Percentiles rank a stretch among this genome's conserved stretches.
These are phyloP conservation scores for Closterium sp. DNA, from an alignment of 139 green algal genomes.

Conservation along the genomic window DNA sequence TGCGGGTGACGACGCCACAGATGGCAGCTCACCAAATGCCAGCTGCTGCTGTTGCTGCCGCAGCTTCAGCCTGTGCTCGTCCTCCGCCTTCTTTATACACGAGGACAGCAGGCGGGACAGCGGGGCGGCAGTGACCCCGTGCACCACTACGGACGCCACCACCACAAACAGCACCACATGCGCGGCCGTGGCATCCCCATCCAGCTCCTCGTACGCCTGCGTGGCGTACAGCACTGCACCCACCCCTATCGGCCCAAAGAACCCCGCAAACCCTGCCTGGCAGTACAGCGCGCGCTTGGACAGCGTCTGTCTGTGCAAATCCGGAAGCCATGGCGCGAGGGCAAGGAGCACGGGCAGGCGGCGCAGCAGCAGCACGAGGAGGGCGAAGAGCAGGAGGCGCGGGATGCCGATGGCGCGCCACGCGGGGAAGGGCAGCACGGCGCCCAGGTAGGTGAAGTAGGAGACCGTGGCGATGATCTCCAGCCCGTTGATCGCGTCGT, in stretches of 20 bases:
- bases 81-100: constrained; percentile 7
- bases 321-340: constrained; percentile 18
- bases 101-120: constrained; percentile 9
- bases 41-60: background rate
- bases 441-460: constrained; percentile 38
- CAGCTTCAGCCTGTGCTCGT: background rate
- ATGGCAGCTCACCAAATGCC: background rate
- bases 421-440: constrained; percentile 14
- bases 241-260: constrained; percentile 37
- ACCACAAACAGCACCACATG: constrained; percentile 40
- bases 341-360: constrained; percentile 25
- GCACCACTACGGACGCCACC: constrained; percentile 19
- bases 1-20: background rate
- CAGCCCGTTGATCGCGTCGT: constrained; percentile 38
- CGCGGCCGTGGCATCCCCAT: constrained; percentile 9
- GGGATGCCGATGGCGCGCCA: constrained; percentile 19
- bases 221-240: constrained; percentile 32
- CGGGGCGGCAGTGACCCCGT: constrained; percentile 24
- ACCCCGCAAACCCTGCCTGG: constrained; percentile 33
- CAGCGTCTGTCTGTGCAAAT: background rate
- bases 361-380: background rate
- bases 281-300: background rate
- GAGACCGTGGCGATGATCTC: constrained; percentile 35
- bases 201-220: constrained; percentile 15
- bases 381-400: constrained; percentile 13